phyloP scores from a whole-genome alignment of 2,329 filamentous ascomycete genomes.

The Teratosphaeriaceae sp. region DNA sequence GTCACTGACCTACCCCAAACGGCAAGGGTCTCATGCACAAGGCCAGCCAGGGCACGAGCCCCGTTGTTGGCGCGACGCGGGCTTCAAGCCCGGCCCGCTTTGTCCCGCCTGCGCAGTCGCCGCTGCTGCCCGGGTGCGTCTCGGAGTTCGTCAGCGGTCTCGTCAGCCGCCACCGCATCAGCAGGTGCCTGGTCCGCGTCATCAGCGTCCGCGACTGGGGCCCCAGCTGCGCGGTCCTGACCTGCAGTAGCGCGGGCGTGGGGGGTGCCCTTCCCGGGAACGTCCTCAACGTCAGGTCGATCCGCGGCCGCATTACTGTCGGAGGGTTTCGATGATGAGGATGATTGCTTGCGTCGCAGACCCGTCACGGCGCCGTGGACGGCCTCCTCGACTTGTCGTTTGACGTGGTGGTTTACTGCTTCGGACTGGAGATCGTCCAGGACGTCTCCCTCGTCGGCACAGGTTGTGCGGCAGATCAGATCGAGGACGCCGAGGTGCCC shows the following conservation, averaged over 20 bases:
- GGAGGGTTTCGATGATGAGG: too few species aligned
- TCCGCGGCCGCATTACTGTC: background rate
- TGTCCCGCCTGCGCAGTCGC: background rate
- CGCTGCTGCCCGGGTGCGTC: background rate
- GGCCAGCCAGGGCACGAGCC: too few species aligned
- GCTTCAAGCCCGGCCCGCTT: background rate
- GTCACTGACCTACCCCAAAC: too few species aligned
- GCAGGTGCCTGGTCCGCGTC: too few species aligned
- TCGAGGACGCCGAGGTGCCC: slow-evolving; percentile 54
- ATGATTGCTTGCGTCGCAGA: background rate
- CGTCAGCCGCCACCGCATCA: background rate
- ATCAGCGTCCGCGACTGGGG: background rate
- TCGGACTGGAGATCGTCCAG: slow-evolving; percentile 50
- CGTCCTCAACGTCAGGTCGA: background rate
- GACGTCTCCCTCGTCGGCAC: slow-evolving; percentile 43
- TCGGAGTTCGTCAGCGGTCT: background rate
- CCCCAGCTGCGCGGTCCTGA: background rate
- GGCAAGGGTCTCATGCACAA: too few species aligned
- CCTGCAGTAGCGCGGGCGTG: background rate
- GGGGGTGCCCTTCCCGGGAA: too few species aligned
- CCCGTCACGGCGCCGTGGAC: background rate
- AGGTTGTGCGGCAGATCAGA: slow-evolving; percentile 51
- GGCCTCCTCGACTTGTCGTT: slow-evolving; percentile 27
- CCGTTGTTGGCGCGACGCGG: too few species aligned
- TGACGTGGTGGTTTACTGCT: slow-evolving; percentile 49